Evolutionary conservation across 2,329 filamentous ascomycete species (phyloP).

Genomic region (Chrysoporthe deuterocubensis): DNA sequence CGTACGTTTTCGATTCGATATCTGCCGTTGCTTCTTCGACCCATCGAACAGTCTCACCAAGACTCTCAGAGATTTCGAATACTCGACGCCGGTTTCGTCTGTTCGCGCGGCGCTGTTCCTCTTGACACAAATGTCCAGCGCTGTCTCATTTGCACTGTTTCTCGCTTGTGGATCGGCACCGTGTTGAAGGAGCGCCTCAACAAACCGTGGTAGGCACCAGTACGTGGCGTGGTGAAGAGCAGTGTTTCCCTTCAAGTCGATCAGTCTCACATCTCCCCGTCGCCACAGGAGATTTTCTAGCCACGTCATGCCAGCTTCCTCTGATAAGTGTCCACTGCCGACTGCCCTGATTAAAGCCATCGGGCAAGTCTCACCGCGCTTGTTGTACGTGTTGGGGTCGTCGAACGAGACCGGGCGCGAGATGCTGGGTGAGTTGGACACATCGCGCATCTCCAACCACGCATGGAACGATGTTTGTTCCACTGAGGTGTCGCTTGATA

Average conservation of each 20-base stretch:
- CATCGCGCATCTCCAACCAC: not conserved
- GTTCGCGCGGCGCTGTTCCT: slow-evolving; percentile 6
- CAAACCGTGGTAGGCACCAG: slow-evolving; percentile 8
- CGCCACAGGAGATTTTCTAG: slow-evolving; percentile 10
- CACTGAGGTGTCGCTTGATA: not conserved
- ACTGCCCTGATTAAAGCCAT: slow-evolving; percentile 5
- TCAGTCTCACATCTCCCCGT: slow-evolving; percentile 5
- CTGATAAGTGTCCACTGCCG: slow-evolving; percentile 1
- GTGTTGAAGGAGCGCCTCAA: slow-evolving; percentile 1
- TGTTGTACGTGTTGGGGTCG: slow-evolving; percentile 7
- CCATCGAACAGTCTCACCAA: slow-evolving; percentile 6
- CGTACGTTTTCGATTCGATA: not conserved
- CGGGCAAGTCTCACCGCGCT: slow-evolving; percentile 1
- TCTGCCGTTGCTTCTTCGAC: not conserved
- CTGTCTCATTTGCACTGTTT: slow-evolving; percentile 4
- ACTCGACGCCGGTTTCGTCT: slow-evolving; percentile 1
- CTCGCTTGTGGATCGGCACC: slow-evolving; percentile 3
- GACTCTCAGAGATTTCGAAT: slow-evolving; percentile 7
- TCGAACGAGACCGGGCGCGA: slow-evolving; percentile 12
- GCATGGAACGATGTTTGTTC: slow-evolving; percentile 7
- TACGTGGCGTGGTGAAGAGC: slow-evolving; percentile 10
- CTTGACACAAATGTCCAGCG: slow-evolving; percentile 7
- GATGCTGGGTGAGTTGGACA: not conserved
- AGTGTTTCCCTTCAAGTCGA: slow-evolving; percentile 5
- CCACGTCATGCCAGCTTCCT: slow-evolving; percentile 5